A percentile compares a stretch with the other conserved stretches of the same genome.
Evolutionary conservation across 2,329 filamentous ascomycete species (phyloP).

Genomic region (Aspergillus candidus): DNA sequence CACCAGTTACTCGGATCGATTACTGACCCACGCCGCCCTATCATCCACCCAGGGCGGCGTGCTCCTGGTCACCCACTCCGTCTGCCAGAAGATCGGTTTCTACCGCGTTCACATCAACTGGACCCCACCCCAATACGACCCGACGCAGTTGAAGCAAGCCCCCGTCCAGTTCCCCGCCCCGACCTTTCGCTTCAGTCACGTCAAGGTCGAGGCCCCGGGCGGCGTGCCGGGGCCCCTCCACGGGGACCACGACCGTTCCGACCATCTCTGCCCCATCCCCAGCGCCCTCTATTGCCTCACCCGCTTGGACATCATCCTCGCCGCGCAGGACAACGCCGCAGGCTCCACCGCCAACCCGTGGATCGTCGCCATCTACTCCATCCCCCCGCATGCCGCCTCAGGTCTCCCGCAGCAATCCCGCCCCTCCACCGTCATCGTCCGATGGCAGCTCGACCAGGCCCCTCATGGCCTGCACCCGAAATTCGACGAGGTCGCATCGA

Average conservation of each 20-base stretch:
- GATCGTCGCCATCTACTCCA: constrained; percentile 68
- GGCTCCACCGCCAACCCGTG: constrained; percentile 55
- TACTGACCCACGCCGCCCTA: constrained; percentile 74
- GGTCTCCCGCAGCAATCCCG: constrained; percentile 56
- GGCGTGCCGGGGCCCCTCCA: constrained; percentile 24
- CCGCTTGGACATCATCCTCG: constrained; percentile 67
- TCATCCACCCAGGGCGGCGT: constrained; percentile 62
- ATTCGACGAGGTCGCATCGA: constrained; percentile 68
- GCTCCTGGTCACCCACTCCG: constrained; percentile 38
- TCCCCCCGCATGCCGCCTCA: constrained; percentile 46
- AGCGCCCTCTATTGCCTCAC: constrained; percentile 57
- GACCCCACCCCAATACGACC: constrained; percentile 55
- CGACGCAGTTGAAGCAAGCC: constrained; percentile 31
- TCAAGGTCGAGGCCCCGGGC: constrained; percentile 32
- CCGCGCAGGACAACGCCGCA: constrained; percentile 52
- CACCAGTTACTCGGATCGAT: constrained; percentile 63
- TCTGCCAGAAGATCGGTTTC: constrained; percentile 65
- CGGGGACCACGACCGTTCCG: constrained; percentile 18
- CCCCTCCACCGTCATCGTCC: constrained; percentile 67
- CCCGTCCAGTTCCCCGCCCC: constrained; percentile 29
- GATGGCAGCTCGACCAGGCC: constrained; percentile 70
- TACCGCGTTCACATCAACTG: constrained; percentile 70
- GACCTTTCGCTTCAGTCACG: constrained; percentile 33
- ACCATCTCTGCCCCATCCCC: constrained; percentile 18
- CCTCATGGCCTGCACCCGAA: constrained; percentile 64